phyloP scores from a whole-genome alignment of 306 rosid genomes.

The Corylus heterophylla region DNA sequence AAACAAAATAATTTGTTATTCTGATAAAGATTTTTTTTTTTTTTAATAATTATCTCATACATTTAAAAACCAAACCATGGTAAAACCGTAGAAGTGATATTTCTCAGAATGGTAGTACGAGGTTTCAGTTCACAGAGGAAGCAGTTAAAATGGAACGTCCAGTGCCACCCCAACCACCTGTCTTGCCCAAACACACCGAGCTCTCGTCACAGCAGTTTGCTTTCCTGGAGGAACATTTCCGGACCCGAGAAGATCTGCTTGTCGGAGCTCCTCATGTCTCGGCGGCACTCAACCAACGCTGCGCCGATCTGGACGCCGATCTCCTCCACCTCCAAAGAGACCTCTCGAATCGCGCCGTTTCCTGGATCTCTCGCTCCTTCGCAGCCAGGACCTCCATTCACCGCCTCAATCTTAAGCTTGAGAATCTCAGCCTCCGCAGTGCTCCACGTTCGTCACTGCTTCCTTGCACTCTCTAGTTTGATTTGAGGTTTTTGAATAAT shows the following conservation, averaged over 20 bases:
- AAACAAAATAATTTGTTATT: too few relatives aligned
- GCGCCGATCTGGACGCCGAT: conserved; percentile 41
- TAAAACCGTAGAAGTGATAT: too few relatives aligned
- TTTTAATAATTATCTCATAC: too few relatives aligned
- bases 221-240: conserved; percentile 53
- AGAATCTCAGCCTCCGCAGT: conserved; percentile 57
- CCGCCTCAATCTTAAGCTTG: conserved; percentile 36
- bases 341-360: conserved; percentile 46
- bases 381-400: conserved; percentile 39
- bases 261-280: conserved; percentile 36
- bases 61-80: too few relatives aligned
- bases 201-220: conserved; percentile 45
- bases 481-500: not conserved
- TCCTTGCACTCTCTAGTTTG: not conserved
- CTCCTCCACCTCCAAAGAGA: conserved; percentile 26
- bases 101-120: too few relatives aligned
- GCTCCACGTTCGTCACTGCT: conserved; percentile 42
- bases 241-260: conserved; percentile 40
- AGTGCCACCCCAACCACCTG: not conserved
- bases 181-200: conserved; percentile 38
- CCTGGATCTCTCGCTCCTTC: conserved; percentile 60
- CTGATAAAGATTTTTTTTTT: too few relatives aligned
- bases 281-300: conserved; percentile 33
- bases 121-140: not conserved
- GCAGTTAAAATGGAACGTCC: not conserved